Percentiles rank a stretch among this genome's conserved stretches.
Evolutionary conservation across 306 rosid genomes (phyloP).

Genomic region (Vigna radiata): DNA sequence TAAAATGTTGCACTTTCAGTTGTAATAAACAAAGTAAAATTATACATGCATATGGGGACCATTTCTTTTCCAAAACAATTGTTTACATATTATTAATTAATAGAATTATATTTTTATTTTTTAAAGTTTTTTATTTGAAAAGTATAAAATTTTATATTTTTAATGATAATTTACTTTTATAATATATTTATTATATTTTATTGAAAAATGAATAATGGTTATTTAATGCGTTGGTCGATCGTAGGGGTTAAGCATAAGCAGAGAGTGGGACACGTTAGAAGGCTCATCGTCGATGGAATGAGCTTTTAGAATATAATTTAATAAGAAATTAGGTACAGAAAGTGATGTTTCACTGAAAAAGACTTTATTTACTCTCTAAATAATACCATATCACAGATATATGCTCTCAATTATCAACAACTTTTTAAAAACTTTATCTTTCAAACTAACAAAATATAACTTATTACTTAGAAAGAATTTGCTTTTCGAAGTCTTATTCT

Average conservation of each 20-base stretch:
- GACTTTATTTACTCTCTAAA: constrained; percentile 26
- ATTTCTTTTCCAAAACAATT: not conserved
- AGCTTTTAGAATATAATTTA: constrained; percentile 22
- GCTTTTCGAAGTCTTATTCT: too few relatives aligned
- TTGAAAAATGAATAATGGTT: not conserved
- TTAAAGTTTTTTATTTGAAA: too few relatives aligned
- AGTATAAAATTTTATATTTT: too few relatives aligned
- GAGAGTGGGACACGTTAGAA: constrained; percentile 32
- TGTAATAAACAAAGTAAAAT: constrained; percentile 1
- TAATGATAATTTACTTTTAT: too few relatives aligned
- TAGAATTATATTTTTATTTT: too few relatives aligned
- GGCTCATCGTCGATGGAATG: constrained; percentile 7
- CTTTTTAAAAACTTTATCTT: not conserved
- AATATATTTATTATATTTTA: too few relatives aligned
- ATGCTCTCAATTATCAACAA: not conserved
- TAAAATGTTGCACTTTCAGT: not conserved
- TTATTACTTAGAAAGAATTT: too few relatives aligned
- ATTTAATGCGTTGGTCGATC: not conserved
- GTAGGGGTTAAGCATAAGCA: not conserved
- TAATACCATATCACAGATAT: not conserved
- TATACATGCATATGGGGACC: constrained; percentile 23
- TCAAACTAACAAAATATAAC: not conserved
- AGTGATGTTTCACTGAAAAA: constrained; percentile 41
- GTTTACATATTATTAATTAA: not conserved
- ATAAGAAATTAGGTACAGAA: constrained; percentile 39